A percentile compares a stretch with the other conserved stretches of the same genome.
phyloP scores from a whole-genome alignment of 495 filamentous ascomycete species.

The Neurospora sp. region DNA sequence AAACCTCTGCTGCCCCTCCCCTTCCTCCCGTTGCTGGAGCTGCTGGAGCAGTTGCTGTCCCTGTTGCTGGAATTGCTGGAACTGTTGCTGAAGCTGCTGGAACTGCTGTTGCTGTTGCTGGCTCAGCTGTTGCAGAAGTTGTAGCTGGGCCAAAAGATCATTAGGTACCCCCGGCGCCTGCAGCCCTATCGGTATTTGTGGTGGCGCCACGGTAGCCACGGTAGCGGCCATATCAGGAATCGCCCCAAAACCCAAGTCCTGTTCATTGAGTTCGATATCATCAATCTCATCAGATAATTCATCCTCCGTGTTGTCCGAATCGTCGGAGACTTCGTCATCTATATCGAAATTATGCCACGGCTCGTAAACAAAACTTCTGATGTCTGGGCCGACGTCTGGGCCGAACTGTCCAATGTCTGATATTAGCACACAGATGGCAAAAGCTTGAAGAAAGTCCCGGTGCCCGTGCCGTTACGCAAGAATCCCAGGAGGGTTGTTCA shows the following conservation, averaged over 20 bases:
- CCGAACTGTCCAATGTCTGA: slow-evolving; percentile 14
- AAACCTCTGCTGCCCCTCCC: slow-evolving; percentile 3
- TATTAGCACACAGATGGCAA: neutral
- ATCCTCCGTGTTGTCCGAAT: slow-evolving; percentile 6
- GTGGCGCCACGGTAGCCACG: too few species aligned
- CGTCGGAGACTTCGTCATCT: slow-evolving; percentile 9
- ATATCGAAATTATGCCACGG: slow-evolving; percentile 7
- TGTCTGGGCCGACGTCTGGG: slow-evolving; percentile 9
- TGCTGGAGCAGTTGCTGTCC: neutral
- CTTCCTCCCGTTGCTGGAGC: slow-evolving; percentile 4
- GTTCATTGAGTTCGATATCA: slow-evolving; percentile 9
- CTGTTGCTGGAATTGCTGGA: neutral
- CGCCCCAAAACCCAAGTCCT: neutral
- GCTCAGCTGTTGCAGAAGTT: neutral
- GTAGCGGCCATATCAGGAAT: neutral
- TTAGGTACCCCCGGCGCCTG: neutral
- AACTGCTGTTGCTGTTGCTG: neutral
- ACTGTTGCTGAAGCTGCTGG: neutral
- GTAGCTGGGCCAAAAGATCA: neutral
- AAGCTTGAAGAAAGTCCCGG: neutral
- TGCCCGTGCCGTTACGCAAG: neutral
- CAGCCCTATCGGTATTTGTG: neutral
- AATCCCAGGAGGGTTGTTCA: neutral
- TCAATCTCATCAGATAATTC: slow-evolving; percentile 6
- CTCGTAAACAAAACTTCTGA: slow-evolving; percentile 14